Base-by-base conservation (phyloP, 2,329 filamentous ascomycete genomes). In the Colletotrichum ledebouriae region DNA sequence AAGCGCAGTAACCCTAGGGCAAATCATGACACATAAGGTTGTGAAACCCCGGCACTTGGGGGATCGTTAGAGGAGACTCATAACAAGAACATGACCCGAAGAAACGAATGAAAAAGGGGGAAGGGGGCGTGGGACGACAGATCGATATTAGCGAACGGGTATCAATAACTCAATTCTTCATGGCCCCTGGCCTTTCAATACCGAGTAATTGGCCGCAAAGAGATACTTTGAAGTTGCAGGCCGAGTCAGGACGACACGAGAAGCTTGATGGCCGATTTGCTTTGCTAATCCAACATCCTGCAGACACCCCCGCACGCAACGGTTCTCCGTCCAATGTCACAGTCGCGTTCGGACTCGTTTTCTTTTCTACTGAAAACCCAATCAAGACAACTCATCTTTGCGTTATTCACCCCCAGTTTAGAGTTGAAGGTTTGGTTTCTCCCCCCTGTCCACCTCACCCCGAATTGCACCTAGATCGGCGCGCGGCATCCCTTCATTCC, bases 181-280 rank as follows among this genome's bases (percentile, higher is more conserved):
- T 52, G 29, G 49, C 29, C 29, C 52, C 11, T 17, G 33, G 17
- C 52, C 34, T 56, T 34, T 52, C 33, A n/a, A 56, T 56, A 56
- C 10, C 41, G 52, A 4, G 39, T 56, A 33, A 6, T 39, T 52
- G 25, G 13, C 49, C 29, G 49, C 34, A 15, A 39, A 34, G 33
- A 60, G 34, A 56, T 15, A 42, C 41, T 50, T 57, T 50, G 42
- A 42, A 22, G 50, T 49, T 62, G 49, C 63, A 66, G 58, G 58
- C 58, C 58, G 63, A 67, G 63, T 67, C 59, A 62, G 49, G 63
- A 55, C 49, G 39, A 66, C 57, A 55, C 41, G 57, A 55, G 56
- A 61, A 47, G 33, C 63, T 62, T 47, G 47, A 34, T 6, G 57
- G 62, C 46, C 39, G 56, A 42, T n/a, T 33, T 10, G 22, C 25